Evolutionary conservation across 306 rosid species (phyloP), one percentile per base, ranked within the genome.

Genomic region (Hippophae rhamnoides): DNA sequence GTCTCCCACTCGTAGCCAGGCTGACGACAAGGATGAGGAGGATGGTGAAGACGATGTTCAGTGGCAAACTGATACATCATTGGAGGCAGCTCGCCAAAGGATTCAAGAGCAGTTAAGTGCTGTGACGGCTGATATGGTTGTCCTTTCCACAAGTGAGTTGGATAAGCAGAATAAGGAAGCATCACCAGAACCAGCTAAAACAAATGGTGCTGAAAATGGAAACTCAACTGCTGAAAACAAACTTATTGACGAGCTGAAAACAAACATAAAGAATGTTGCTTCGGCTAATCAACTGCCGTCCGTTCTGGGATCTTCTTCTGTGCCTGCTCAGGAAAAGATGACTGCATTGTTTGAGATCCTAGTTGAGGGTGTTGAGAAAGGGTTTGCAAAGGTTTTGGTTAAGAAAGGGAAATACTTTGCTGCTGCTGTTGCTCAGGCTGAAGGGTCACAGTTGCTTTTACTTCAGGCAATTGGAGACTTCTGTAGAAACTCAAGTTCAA

Each of bases 21-120:
- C 9, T 47, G 72, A 67, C 55, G 84, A 73, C 49, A 67, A 67
- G 46, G 77, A 74, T 0, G 76, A 68, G 43, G 63, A 61, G 47
- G 56, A 13, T 31, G 38, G 57, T 23, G 72, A 68, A 3, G 67
- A 55, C 44, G 87, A 80, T 44, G 67, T 83, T 2, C 70, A 83
- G 61, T 83, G 89, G 89, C 86, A 64, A 52, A 78, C 89, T 5
- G 89, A 83, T 65, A 78, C 89, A 41, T 83, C 89, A 8, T 8
- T 64, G 25, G 86, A 75, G 60, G 89, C 89, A 54, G 86, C 89
- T 69, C 76, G 74, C 7, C 78, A 61, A 56, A 71, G 89, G 1
- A 79, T 77, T 54, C 84, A 77, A 44, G 89, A 83, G 61, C 89
- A 83, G 52, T 57, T 83, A 31, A 83, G 74, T 75, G 78, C 81